Evolutionary conservation across 1,284 basidiomycete species (phyloP).

Genomic region (Pseudozyma tsukubaensis): DNA sequence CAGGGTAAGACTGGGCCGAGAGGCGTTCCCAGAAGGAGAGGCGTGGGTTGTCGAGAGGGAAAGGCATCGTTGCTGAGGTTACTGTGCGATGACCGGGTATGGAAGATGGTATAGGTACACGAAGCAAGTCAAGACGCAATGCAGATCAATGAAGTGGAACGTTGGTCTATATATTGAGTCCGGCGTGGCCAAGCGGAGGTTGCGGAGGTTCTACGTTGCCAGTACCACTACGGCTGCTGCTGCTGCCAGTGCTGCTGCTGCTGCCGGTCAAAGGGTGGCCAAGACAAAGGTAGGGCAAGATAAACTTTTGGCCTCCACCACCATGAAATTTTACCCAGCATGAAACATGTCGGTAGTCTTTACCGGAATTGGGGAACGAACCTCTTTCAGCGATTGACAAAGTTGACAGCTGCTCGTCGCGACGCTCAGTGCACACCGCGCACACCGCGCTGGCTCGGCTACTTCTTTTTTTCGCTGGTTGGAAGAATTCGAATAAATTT

Average conservation of each 20-base stretch:
- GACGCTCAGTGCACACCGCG: neutral
- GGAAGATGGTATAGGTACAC: neutral
- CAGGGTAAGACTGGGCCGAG: conserved; percentile 44
- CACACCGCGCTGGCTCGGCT: neutral
- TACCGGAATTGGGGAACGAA: neutral
- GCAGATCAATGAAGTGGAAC: no score
- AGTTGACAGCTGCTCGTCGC: neutral
- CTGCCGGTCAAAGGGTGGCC: neutral
- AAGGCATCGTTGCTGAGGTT: conserved; percentile 21
- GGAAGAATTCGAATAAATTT: no score
- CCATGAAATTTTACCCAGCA: neutral
- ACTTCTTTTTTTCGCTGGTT: no score
- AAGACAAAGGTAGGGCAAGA: neutral
- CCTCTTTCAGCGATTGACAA: conserved; percentile 1
- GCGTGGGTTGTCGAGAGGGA: conserved; percentile 47
- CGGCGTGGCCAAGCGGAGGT: no score
- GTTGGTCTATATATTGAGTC: no score
- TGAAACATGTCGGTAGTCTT: neutral
- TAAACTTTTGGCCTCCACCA: conserved; percentile 1
- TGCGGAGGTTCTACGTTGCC: no score
- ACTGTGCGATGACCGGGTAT: neutral
- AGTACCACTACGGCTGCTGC: no score
- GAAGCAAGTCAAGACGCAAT: no score
- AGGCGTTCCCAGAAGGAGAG: conserved; percentile 40
- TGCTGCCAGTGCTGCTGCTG: no score